phyloP scores from a whole-genome alignment of 2,329 filamentous ascomycete genomes.

The Penicillium sp. region DNA sequence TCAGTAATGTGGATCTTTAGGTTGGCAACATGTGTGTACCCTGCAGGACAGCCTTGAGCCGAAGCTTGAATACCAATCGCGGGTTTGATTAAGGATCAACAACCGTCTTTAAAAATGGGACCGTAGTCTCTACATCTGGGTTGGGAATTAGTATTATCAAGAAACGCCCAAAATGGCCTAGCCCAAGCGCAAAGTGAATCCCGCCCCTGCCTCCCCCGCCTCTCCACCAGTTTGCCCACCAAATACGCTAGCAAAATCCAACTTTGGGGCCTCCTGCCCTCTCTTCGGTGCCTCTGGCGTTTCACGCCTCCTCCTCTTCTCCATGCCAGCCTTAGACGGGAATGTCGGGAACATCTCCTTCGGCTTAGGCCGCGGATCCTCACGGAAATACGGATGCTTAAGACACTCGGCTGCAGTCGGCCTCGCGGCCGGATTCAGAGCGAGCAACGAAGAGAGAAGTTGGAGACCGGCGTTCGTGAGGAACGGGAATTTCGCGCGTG shows the following conservation, averaged over 20 bases:
- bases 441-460: conserved; percentile 72
- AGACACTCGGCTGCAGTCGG: conserved; percentile 77
- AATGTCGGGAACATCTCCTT: conserved; percentile 96
- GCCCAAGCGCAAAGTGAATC: conserved; percentile 63
- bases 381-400: conserved; percentile 80
- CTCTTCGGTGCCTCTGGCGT: conserved; percentile 84
- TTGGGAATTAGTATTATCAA: neutral
- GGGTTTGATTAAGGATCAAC: neutral
- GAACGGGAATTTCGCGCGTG: conserved; percentile 80
- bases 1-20: neutral
- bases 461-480: conserved; percentile 75
- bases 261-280: conserved; percentile 68
- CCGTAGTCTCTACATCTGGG: neutral
- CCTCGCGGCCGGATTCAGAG: conserved; percentile 73
- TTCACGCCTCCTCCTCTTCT: conserved; percentile 72
- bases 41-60: neutral
- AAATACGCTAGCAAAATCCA: conserved; percentile 75
- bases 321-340: conserved; percentile 90
- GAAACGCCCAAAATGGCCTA: conserved; percentile 23
- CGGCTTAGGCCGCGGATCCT: conserved; percentile 88
- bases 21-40: conserved; percentile 1
- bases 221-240: conserved; percentile 68
- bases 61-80: neutral
- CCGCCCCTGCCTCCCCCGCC: conserved; percentile 66
- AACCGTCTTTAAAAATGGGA: neutral